Base-by-base conservation (phyloP, 176 grass and related monocot species). In the Thinopyrum elongatum region DNA sequence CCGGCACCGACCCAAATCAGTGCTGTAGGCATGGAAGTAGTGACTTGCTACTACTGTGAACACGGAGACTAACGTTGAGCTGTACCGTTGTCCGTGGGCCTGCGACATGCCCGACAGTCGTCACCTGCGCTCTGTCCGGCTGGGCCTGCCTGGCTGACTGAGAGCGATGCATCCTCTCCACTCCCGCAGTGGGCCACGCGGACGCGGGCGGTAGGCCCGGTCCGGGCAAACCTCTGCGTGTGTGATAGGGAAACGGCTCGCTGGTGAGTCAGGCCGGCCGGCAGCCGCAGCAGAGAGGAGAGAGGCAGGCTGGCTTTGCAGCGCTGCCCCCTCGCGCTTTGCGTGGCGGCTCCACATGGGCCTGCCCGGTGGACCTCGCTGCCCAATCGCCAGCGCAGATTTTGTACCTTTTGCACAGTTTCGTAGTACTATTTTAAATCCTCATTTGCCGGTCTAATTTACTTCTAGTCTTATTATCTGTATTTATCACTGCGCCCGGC, bases 251-350 rank as follows among this genome's bases (percentile, higher is more conserved):
- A 86, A 86, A 86, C 79, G 88, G 79, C 78, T 77, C 36, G 83
- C 88, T 90, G 79, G 81, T 78, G 88, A 81, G 70, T 8, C 58
- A 26, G 15, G 57, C 57, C 82, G 58, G 68, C 70, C 3, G 65
- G 65, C 53, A 19, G 74, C 53, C 17, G 69, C 67, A 30, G 33
- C 70, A 21, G 74, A 14, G 44, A 13, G 59, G 10, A 59, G 41
- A 75, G 79, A 16, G 42, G 39, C 14, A 46, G 39, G 11, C 71
- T 49, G 72, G 72, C 71, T 25, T 74, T 41, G 31, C 41, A 28
- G 71, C 41, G 71, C 71, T 67, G 65, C 65, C 15, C 29, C 29
- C 59, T n/a, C 59, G 62, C 26, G 62, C 25, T 29, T 28, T 65
- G 29, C 64, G 6, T 31, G 64, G 64, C 70, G 25, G 80, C 31